phyloP scores from a whole-genome alignment of 1,139 yeast genomes.

The Yamadazyma songkhlaensis region DNA sequence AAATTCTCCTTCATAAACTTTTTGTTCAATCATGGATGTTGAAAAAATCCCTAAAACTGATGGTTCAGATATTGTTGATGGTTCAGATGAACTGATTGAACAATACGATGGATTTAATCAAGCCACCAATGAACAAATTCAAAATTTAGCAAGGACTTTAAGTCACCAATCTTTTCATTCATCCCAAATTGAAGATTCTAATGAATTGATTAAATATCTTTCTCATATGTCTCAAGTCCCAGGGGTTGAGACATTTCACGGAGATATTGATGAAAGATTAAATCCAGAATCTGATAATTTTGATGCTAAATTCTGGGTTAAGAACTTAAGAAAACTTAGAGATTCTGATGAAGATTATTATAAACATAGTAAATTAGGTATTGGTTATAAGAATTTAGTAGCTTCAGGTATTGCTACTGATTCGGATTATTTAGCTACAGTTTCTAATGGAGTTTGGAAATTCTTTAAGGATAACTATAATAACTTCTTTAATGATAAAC shows the following conservation, averaged over 20 bases:
- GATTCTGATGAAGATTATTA: constrained; percentile 60
- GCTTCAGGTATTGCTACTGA: constrained; percentile 78
- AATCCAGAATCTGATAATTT: constrained; percentile 51
- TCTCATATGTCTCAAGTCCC: constrained; percentile 56
- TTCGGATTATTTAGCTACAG: constrained; percentile 77
- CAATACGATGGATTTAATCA: constrained; percentile 25
- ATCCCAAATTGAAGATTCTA: constrained; percentile 25
- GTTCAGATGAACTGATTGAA: constrained; percentile 11
- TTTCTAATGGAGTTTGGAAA: constrained; percentile 46
- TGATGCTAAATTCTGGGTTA: constrained; percentile 68
- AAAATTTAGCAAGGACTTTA: constrained; percentile 49
- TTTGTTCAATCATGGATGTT: no score
- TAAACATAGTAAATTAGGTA: constrained; percentile 61
- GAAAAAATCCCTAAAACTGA: no score
- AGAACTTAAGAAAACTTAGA: constrained; percentile 56
- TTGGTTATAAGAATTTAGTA: constrained; percentile 64
- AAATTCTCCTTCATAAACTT: no score
- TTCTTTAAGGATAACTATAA: constrained; percentile 16
- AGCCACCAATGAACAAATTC: constrained; percentile 23
- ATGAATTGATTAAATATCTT: constrained; percentile 49
- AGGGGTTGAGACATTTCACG: constrained; percentile 37
- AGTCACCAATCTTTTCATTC: constrained; percentile 30
- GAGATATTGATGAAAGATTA: constrained; percentile 14
- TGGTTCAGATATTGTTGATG: background rate
- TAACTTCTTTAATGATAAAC: constrained; percentile 34